A percentile compares a stretch with the other conserved stretches of the same genome.
Evolutionary conservation across 805 yeast genomes (phyloP).

Genomic region (Limtongozyma cylindracea): DNA sequence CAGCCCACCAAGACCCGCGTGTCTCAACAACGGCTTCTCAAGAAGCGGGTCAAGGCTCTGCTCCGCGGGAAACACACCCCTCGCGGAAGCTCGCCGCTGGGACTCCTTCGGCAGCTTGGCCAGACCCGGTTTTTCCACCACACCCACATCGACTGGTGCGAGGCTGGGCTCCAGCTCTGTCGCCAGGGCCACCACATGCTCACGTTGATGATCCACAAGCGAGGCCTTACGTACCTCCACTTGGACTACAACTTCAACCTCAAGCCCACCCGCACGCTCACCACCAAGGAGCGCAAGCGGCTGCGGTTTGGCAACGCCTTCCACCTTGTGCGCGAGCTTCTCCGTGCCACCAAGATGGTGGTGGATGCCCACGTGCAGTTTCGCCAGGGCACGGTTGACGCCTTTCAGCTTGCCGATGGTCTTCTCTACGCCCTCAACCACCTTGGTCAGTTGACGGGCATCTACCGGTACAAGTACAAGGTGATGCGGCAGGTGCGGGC

Average conservation of each 20-base stretch:
- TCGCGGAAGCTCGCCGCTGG: no score
- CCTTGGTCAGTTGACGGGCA: conserved; percentile 88
- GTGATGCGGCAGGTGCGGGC: conserved; percentile 97
- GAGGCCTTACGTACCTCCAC: conserved; percentile 80
- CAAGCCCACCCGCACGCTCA: conserved; percentile 87
- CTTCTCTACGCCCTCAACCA: conserved; percentile 76
- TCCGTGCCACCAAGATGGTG: conserved; percentile 58
- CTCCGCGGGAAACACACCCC: conserved; percentile 25
- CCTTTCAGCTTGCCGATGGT: conserved; percentile 90
- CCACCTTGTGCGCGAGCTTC: conserved; percentile 74
- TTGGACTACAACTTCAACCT: conserved; percentile 87
- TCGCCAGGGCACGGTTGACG: conserved; percentile 74
- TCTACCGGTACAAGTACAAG: conserved; percentile 86
- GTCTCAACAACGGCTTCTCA: conserved; percentile 77
- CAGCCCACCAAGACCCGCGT: conserved; percentile 59
- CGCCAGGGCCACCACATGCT: conserved; percentile 89
- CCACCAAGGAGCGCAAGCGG: conserved; percentile 88
- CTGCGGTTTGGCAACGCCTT: conserved; percentile 94
- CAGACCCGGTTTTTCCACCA: conserved; percentile 76
- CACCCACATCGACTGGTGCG: conserved; percentile 93
- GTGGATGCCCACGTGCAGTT: conserved; percentile 90
- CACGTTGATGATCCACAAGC: conserved; percentile 67
- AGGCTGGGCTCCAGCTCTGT: conserved; percentile 87
- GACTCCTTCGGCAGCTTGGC: conserved; percentile 39
- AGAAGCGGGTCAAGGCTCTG: conserved; percentile 46